Conservation (phyloP, 75 land plant genomes). For the Picea glauca region DNA sequence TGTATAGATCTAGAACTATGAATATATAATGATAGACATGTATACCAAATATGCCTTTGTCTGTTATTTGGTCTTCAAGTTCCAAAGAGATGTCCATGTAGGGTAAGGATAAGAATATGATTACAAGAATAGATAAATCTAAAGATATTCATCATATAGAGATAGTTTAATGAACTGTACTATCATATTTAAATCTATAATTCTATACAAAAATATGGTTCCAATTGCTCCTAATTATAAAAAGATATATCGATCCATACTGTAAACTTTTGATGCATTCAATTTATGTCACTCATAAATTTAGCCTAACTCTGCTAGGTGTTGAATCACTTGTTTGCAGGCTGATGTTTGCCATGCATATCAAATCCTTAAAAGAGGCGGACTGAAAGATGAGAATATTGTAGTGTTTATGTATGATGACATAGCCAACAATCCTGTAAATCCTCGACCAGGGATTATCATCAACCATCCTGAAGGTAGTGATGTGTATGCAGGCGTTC, state of each 20-base stretch:
- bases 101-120: not conserved
- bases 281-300: not conserved
- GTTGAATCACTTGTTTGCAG: constrained; percentile 29
- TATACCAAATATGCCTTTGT: not conserved
- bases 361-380: constrained; percentile 74
- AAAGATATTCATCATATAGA: not conserved
- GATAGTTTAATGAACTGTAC: too few species aligned
- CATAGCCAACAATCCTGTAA: constrained; percentile 60
- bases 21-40: not conserved
- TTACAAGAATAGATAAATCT: not conserved
- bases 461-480: constrained; percentile 75
- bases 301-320: not conserved
- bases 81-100: not conserved
- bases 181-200: not conserved
- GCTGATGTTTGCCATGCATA: constrained; percentile 94
- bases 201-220: not conserved
- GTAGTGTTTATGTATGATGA: constrained; percentile 94
- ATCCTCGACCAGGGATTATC: constrained; percentile 73
- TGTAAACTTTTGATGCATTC: too few species aligned
- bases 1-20: not conserved
- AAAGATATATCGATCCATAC: too few species aligned
- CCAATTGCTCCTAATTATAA: not conserved
- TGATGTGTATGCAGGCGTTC: constrained; percentile 83
- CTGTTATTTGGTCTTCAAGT: not conserved
- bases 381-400: constrained; percentile 86